Evolutionary conservation across 257 asterid species (phyloP).

Genomic region (Voacanga thouarsii): DNA sequence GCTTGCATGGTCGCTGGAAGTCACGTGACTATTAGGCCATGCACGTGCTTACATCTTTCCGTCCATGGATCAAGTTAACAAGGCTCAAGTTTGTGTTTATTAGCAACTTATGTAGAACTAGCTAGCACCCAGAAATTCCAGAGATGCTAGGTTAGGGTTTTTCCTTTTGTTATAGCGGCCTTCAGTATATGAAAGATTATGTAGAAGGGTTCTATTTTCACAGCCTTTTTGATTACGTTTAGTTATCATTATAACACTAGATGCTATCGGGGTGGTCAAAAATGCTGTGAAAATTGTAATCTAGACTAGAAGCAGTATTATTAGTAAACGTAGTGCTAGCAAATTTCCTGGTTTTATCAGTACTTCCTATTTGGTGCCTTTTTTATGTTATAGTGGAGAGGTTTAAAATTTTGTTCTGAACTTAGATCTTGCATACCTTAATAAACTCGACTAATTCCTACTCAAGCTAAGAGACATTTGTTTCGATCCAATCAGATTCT

Average conservation of each 20-base stretch:
- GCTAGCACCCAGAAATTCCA: conserved; percentile 5
- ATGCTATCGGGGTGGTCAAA: conserved; percentile 37
- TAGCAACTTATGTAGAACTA: not conserved
- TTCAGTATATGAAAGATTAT: not conserved
- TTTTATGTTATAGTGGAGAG: too few species aligned
- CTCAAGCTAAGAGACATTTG: too few species aligned
- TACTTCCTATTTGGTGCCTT: not conserved
- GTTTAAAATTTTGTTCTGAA: too few species aligned
- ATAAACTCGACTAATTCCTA: too few species aligned
- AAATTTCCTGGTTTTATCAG: not conserved
- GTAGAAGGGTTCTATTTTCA: conserved; percentile 58
- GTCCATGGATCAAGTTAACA: not conserved
- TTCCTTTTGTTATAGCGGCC: not conserved
- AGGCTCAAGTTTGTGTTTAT: not conserved
- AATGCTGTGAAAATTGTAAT: conserved; percentile 78
- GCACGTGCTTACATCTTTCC: conserved; percentile 24
- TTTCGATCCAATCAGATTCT: too few species aligned
- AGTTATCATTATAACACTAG: not conserved
- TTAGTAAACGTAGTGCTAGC: not conserved
- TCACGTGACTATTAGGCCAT: conserved; percentile 42
- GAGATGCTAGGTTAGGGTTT: conserved; percentile 1
- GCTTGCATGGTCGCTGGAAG: conserved; percentile 27
- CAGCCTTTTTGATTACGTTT: conserved; percentile 47
- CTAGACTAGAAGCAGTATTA: conserved; percentile 31
- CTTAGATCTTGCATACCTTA: too few species aligned